Conservation (phyloP, 257 asterid species). For the Solanum appendiculatum region DNA sequence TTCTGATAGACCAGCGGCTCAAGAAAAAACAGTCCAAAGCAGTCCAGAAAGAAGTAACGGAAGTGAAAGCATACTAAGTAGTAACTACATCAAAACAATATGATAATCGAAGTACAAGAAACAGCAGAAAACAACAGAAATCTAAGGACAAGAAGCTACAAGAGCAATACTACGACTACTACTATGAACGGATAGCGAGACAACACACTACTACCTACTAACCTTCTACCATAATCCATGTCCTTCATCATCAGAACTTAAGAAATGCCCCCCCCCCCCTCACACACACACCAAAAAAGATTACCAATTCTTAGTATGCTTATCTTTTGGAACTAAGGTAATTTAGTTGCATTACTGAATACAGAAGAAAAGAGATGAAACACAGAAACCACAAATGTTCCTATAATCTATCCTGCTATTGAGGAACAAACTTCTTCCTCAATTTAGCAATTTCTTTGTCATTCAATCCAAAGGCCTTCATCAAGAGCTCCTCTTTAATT, state of each 20-base stretch:
- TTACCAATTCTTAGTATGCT: not conserved
- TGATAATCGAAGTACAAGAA: not conserved
- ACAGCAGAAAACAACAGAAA: rapidly evolving
- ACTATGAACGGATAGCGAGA: not conserved
- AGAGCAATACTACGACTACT: not conserved
- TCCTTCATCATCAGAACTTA: not conserved
- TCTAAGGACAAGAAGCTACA: not conserved
- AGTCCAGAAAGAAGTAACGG: not conserved
- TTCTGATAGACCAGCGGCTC: not conserved
- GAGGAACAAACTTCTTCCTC: constrained; percentile 40
- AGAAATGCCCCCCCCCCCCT: not conserved
- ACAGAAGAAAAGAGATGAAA: not conserved
- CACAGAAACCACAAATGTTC: not conserved
- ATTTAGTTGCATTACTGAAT: not conserved
- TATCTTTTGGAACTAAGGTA: not conserved
- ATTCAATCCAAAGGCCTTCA: constrained; percentile 64
- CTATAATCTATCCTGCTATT: not conserved
- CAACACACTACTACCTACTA: not conserved
- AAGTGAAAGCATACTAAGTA: not conserved
- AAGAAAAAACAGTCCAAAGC: not conserved
- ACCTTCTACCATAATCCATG: not conserved
- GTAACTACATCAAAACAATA: not conserved
- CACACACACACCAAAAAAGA: not conserved
- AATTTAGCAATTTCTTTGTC: constrained; percentile 48
- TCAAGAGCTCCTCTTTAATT: constrained; percentile 45